Evolutionary conservation across 1,284 basidiomycete genomes (phyloP).

Genomic region (Leccinum solheimii): DNA sequence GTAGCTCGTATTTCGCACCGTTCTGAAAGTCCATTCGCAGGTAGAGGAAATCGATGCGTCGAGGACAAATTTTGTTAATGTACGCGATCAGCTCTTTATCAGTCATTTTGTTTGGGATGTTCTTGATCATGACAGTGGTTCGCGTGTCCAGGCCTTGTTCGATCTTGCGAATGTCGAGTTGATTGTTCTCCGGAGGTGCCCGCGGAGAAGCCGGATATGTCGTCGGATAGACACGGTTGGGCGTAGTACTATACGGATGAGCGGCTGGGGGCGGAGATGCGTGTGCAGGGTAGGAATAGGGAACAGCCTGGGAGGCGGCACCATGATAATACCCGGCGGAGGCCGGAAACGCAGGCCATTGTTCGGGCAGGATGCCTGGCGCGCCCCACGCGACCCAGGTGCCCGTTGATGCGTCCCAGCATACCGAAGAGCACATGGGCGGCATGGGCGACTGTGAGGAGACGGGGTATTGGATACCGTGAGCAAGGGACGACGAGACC

Average conservation of each 20-base stretch:
- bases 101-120: conserved; percentile 87
- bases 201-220: conserved; percentile 33
- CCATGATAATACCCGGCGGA: conserved; percentile 33
- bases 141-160: conserved; percentile 76
- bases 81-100: conserved; percentile 71
- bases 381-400: conserved; percentile 34
- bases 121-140: conserved; percentile 87
- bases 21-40: conserved; percentile 83
- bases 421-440: conserved; percentile 31
- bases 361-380: conserved; percentile 29
- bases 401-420: conserved; percentile 33
- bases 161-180: conserved; percentile 68
- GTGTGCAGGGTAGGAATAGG: conserved; percentile 34
- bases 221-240: conserved; percentile 25
- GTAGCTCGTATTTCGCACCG: conserved; percentile 43
- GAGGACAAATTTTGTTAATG: conserved; percentile 66
- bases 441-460: conserved; percentile 32
- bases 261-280: conserved; percentile 24
- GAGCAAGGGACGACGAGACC: conserved; percentile 30
- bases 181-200: conserved; percentile 55
- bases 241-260: conserved; percentile 21
- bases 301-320: conserved; percentile 19
- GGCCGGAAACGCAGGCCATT: conserved; percentile 32
- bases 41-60: conserved; percentile 81
- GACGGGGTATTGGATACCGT: conserved; percentile 32